phyloP scores from a whole-genome alignment of 352 stramenopile species.

The Stramenopiles sp. region DNA sequence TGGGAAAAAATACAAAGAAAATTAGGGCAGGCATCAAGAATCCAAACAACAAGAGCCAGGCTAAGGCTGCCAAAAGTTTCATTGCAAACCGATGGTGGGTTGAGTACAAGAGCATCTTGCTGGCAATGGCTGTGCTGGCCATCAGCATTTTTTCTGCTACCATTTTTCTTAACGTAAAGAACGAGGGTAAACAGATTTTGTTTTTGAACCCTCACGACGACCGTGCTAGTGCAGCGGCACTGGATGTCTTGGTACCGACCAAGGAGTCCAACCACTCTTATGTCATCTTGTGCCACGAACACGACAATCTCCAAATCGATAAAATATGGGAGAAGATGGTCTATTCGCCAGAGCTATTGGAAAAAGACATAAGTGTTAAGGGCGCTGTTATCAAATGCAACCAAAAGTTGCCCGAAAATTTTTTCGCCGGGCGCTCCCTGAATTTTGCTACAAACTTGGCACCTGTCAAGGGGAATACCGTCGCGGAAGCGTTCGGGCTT shows the following conservation, averaged over 20 bases:
- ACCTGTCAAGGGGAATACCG: background rate
- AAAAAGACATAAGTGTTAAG: background rate
- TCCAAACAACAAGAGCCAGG: background rate
- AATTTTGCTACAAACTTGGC: background rate
- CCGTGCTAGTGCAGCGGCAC: too few species aligned
- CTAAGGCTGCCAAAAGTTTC: background rate
- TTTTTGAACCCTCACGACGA: too few species aligned
- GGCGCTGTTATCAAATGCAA: background rate
- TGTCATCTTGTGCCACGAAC: background rate
- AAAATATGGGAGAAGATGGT: constrained; percentile 2
- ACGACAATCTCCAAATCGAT: too few species aligned
- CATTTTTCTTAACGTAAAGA: background rate
- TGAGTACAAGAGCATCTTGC: background rate
- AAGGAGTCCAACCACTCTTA: background rate
- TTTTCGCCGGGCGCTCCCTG: background rate
- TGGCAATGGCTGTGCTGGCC: background rate
- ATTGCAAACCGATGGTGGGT: background rate
- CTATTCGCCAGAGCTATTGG: too few species aligned
- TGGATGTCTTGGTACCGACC: too few species aligned
- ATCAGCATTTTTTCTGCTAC: background rate
- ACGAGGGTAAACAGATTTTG: too few species aligned
- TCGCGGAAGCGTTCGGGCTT: background rate
- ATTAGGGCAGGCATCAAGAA: background rate
- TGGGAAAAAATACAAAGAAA: background rate
- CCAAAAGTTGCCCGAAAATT: background rate